Evolutionary conservation across 2,329 filamentous ascomycete species (phyloP).

Genomic region (Calonectria montana): DNA sequence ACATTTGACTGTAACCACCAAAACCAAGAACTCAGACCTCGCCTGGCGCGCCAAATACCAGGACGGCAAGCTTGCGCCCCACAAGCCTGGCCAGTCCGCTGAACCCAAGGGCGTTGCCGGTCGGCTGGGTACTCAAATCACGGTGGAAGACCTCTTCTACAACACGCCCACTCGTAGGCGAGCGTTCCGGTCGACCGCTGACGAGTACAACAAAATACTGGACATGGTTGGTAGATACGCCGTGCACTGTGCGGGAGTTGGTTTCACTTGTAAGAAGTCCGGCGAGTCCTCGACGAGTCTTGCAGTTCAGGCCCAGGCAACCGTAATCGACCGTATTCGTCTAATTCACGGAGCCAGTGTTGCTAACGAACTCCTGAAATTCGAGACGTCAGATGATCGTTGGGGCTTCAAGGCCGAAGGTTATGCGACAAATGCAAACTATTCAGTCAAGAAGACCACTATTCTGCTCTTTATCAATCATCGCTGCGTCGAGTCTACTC

Average conservation of each 20-base stretch:
- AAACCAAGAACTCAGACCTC: constrained; percentile 86
- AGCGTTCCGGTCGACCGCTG: constrained; percentile 90
- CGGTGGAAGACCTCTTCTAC: constrained; percentile 97
- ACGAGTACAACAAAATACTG: constrained; percentile 98
- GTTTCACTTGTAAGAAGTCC: constrained; percentile 96
- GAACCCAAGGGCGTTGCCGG: constrained; percentile 92
- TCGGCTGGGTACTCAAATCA: constrained; percentile 91
- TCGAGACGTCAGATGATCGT: constrained; percentile 76
- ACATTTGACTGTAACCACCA: constrained; percentile 94
- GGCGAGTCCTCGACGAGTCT: constrained; percentile 88
- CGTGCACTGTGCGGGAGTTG: constrained; percentile 89
- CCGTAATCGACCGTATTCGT: constrained; percentile 83
- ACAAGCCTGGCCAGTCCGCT: constrained; percentile 87
- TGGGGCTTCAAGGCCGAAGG: constrained; percentile 88
- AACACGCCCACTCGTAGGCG: constrained; percentile 89
- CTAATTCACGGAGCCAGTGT: constrained; percentile 88
- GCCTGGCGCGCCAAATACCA: constrained; percentile 93
- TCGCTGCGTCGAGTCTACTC: constrained; percentile 88
- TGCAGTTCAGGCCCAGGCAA: constrained; percentile 79
- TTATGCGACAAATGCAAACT: constrained; percentile 92
- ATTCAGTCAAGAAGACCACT: constrained; percentile 89
- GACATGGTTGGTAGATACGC: constrained; percentile 95
- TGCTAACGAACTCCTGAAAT: constrained; percentile 87
- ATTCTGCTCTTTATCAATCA: constrained; percentile 97
- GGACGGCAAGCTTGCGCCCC: constrained; percentile 81